Evolutionary conservation across 2,329 filamentous ascomycete genomes (phyloP).

Genomic region (Fusarium zealandicum): DNA sequence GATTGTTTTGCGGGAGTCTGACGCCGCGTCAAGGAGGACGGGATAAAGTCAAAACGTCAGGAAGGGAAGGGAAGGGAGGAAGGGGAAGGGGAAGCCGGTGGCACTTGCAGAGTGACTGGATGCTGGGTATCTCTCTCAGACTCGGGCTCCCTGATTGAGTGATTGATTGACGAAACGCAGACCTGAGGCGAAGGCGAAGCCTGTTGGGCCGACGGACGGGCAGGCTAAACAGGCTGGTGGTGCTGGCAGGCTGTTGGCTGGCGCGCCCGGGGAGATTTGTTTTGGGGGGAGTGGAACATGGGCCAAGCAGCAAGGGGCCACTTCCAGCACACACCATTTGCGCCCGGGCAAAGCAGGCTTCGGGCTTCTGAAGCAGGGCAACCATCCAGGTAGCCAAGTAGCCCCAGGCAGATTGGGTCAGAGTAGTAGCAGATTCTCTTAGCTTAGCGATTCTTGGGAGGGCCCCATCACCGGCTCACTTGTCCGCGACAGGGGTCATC

Average conservation of each 20-base stretch:
- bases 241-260: conserved; percentile 24
- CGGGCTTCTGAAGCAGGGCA: not conserved
- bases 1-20: conserved; percentile 43
- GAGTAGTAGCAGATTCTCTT: no score
- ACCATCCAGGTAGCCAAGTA: conserved; percentile 13
- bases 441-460: not conserved
- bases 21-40: conserved; percentile 34
- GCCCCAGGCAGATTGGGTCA: not conserved
- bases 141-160: conserved; percentile 38
- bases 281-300: conserved; percentile 26
- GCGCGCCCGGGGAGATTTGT: conserved; percentile 26
- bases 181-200: conserved; percentile 41
- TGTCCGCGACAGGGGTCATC: not conserved
- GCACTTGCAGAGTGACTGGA: conserved; percentile 30
- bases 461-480: not conserved
- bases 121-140: conserved; percentile 27
- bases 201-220: conserved; percentile 27
- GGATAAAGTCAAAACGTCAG: conserved; percentile 39
- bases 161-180: conserved; percentile 35
- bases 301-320: conserved; percentile 22
- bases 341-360: conserved; percentile 1
- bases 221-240: conserved; percentile 23
- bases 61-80: conserved; percentile 8
- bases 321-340: conserved; percentile 13
- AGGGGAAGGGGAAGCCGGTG: conserved; percentile 31